Evolutionary conservation across 768 basidiomycete species (phyloP), one percentile per base, ranked within the genome.

Genomic region (Termitomyces sp.): DNA sequence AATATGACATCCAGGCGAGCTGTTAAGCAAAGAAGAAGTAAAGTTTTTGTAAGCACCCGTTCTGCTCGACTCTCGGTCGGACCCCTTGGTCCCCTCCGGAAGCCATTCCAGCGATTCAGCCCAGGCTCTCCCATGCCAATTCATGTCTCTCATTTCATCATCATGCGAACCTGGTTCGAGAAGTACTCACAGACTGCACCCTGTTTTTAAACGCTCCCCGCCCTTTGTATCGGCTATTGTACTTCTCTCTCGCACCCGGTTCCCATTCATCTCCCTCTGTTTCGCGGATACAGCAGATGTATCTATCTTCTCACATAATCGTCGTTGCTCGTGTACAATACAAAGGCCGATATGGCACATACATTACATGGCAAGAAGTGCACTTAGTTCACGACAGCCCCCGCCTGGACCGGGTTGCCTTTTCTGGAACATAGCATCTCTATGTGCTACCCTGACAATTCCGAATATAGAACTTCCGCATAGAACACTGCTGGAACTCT

Each of bases 381-480:
- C 10, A 16, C n/a, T 12, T 23, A 49, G 11, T 37, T 12, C 23
- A 19, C 35, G 23, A 50, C 10, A 10, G 11, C 4, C 14, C 5
- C 48, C 48, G 34, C 34, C 32, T 23, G 1, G 46, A 34, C 30
- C 46, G 46, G 47, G 32, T 23, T 34, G 34, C 48, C 34, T 19
- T 34, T 49, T 21, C 5, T 0, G 17, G 35, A n/a, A n/a, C n/a
- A n/a, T 17, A 35, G 48, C 25, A 17, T 14, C 14, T 19, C n/a
- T 17, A 3, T 16, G 41, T 9, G 37, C 45, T 39, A 43, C 40
- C 37, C 55, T 50, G 55, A 56, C 39, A 7, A 37, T 42, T 23
- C 55, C 48, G 17, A 19, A 56, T 35, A 43, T 50, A 17, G 55
- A 56, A 50, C 54, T 56, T 56, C 55, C 39, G 48, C 55, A 49